Percentiles rank a stretch among this genome's conserved stretches.
Evolutionary conservation across 768 basidiomycete species (phyloP).

Genomic region (Amanita polypyramis): DNA sequence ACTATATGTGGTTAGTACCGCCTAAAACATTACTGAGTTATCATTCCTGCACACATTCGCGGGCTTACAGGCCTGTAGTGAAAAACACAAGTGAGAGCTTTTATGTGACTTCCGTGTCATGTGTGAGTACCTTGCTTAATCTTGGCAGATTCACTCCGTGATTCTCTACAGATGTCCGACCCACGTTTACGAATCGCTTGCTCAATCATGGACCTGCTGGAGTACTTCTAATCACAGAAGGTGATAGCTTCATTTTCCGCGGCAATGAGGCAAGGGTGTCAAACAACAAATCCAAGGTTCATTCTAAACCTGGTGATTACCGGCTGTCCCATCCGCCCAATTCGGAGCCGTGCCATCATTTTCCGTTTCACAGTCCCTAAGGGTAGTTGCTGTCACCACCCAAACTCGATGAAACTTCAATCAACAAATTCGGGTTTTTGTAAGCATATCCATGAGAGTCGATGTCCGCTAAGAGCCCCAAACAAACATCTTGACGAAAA

Average conservation of each 20-base stretch:
- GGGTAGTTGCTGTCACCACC: background rate
- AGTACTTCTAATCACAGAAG: slow-evolving; percentile 1
- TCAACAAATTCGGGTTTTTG: background rate
- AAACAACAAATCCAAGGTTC: background rate
- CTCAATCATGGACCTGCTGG: background rate
- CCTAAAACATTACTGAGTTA: background rate
- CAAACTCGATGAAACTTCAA: background rate
- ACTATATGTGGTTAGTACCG: background rate
- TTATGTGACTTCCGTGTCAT: background rate
- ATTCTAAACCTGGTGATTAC: slow-evolving; percentile 5
- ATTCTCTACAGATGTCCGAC: background rate
- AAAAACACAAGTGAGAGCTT: background rate
- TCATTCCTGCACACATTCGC: background rate
- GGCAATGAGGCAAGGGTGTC: slow-evolving; percentile 1
- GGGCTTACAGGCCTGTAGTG: background rate
- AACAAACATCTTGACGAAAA: background rate
- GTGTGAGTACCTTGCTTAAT: background rate
- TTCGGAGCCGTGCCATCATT: slow-evolving; percentile 4
- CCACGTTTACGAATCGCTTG: background rate
- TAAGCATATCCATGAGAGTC: background rate
- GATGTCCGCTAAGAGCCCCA: background rate
- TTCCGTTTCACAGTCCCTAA: background rate
- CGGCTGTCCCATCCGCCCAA: slow-evolving; percentile 5
- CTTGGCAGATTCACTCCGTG: slow-evolving; percentile 3
- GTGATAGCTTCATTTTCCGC: slow-evolving; percentile 6